These are phyloP conservation scores for Rhazya stricta DNA, from an alignment of 257 asterid genomes.

Conservation along the genomic window DNA sequence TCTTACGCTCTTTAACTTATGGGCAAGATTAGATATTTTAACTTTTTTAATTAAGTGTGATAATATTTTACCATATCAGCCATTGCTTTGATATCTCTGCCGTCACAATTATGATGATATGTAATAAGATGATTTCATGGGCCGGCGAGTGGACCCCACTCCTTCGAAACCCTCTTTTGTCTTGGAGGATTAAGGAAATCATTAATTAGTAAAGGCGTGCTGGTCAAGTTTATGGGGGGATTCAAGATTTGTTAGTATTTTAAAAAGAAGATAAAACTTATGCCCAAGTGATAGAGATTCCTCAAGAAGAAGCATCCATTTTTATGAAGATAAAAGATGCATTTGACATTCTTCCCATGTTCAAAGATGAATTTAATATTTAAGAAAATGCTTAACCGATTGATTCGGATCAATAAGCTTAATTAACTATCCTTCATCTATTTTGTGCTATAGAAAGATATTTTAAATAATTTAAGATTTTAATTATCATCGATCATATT, in stretches of 20 bases:
- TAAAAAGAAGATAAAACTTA: not conserved
- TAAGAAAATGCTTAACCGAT: too few relatives aligned
- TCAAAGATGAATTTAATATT: not conserved
- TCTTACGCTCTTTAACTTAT: not conserved
- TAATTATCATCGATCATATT: too few relatives aligned
- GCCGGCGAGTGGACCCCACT: constrained; percentile 62
- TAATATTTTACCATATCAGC: constrained; percentile 29
- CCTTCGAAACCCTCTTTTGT: constrained; percentile 29
- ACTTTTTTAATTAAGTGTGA: not conserved
- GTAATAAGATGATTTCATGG: constrained; percentile 58
- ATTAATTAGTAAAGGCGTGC: constrained; percentile 34
- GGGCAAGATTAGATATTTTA: constrained; percentile 25
- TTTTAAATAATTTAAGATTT: too few relatives aligned
- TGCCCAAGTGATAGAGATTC: constrained; percentile 17
- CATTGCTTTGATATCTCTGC: constrained; percentile 23
- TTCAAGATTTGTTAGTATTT: not conserved
- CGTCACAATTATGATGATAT: constrained; percentile 39
- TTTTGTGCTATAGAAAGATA: too few relatives aligned
- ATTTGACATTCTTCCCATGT: constrained; percentile 2
- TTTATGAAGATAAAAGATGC: constrained; percentile 4
- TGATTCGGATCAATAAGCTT: too few relatives aligned
- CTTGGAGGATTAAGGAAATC: constrained; percentile 22
- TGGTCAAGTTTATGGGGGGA: constrained; percentile 12
- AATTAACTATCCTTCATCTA: too few relatives aligned
- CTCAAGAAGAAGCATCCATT: constrained; percentile 7